Evolutionary conservation across 345 rosid species (phyloP).

Genomic region (Citrus australasica): DNA sequence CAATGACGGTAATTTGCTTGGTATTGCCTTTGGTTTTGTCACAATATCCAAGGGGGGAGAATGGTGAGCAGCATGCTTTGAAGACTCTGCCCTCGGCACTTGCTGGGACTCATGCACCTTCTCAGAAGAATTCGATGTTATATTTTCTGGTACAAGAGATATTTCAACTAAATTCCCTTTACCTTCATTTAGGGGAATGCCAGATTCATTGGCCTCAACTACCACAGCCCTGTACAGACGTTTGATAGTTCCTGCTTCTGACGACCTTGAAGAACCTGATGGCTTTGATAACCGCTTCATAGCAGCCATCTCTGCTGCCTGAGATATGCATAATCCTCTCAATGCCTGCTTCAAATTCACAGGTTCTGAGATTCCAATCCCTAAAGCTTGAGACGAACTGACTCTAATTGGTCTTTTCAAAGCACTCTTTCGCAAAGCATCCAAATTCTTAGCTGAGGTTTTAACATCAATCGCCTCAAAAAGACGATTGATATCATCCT

Average conservation of each 20-base stretch:
- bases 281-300: conserved; percentile 65
- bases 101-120: conserved; percentile 28
- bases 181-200: conserved; percentile 35
- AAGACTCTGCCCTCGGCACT: conserved; percentile 22
- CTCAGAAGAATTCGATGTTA: conserved; percentile 22
- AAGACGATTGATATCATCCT: conserved; percentile 70
- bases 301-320: conserved; percentile 87
- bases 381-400: conserved; percentile 51
- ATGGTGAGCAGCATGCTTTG: conserved; percentile 21
- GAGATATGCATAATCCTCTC: conserved; percentile 76
- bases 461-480: conserved; percentile 56
- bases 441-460: conserved; percentile 38
- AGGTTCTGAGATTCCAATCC: conserved; percentile 67
- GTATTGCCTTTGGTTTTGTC: conserved; percentile 11
- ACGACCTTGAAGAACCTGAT: conserved; percentile 35
- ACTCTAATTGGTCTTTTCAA: conserved; percentile 69
- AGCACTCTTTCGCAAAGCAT: conserved; percentile 49
- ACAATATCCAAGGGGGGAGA: conserved; percentile 21
- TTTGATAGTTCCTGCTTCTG: conserved; percentile 62
- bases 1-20: conserved; percentile 15
- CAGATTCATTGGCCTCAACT: conserved; percentile 56
- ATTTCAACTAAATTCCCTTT: conserved; percentile 52
- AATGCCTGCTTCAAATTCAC: conserved; percentile 82
- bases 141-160: conserved; percentile 56
- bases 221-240: conserved; percentile 60